Percentiles rank a stretch among this genome's conserved stretches.
phyloP scores from a whole-genome alignment of 805 yeast species.

The Wickerhamomyces alni region DNA sequence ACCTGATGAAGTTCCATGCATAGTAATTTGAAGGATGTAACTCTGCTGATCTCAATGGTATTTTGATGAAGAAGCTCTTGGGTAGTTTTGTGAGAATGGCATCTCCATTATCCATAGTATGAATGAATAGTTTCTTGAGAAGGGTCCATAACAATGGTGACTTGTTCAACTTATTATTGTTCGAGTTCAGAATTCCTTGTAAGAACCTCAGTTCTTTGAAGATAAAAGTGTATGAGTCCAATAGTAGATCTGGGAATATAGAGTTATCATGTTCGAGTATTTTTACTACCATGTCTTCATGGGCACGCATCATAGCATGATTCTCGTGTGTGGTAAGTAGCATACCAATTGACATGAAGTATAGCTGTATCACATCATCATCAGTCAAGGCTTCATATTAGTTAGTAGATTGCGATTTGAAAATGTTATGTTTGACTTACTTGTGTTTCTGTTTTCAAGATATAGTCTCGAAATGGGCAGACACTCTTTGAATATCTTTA shows the following conservation, averaged over 20 bases:
- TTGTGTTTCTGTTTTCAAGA: not conserved
- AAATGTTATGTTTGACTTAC: too few relatives aligned
- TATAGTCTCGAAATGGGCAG: not conserved
- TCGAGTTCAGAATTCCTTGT: not conserved
- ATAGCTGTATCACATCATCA: not conserved
- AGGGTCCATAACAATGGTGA: constrained; percentile 2
- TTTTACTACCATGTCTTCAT: not conserved
- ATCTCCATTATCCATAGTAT: not conserved
- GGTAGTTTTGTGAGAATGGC: not conserved
- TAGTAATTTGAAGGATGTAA: constrained; percentile 33
- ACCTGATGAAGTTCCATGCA: constrained; percentile 32
- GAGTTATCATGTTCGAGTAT: not conserved
- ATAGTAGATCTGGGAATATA: not conserved
- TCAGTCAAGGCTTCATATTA: not conserved
- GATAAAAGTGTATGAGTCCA: not conserved
- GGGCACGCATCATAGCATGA: not conserved
- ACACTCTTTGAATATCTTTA: not conserved
- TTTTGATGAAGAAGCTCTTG: constrained; percentile 8
- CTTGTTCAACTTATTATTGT: constrained; percentile 1
- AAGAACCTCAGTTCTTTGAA: not conserved
- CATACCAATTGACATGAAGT: not conserved
- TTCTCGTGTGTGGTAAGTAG: not conserved
- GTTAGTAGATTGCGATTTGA: too few relatives aligned
- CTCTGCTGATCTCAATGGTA: constrained; percentile 24
- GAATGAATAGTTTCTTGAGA: constrained; percentile 25